These are phyloP conservation scores for Periconia macrospinosa DNA, from an alignment of 2,329 filamentous ascomycete species.

Conservation along the genomic window DNA sequence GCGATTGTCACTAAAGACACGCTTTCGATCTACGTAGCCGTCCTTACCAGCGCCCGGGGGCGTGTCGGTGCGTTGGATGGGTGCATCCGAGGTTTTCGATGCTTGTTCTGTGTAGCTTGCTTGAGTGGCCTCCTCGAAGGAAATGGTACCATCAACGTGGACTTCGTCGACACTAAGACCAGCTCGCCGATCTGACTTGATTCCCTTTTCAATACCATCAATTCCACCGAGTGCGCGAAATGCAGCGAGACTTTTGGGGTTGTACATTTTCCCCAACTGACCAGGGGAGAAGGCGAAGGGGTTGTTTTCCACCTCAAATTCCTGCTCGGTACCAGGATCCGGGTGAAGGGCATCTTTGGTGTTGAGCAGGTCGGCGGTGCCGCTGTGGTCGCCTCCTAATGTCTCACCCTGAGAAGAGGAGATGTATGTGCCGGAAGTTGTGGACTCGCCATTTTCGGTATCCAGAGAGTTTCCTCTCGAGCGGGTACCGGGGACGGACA, in stretches of 20 bases:
- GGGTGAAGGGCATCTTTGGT: slow-evolving; percentile 72
- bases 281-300: slow-evolving; percentile 84
- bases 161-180: slow-evolving; percentile 74
- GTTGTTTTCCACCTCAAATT: slow-evolving; percentile 73
- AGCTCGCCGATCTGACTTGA: slow-evolving; percentile 65
- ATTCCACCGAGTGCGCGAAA: slow-evolving; percentile 77
- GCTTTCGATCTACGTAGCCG: slow-evolving; percentile 64
- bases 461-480: slow-evolving; percentile 69
- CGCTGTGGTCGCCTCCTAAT: slow-evolving; percentile 43
- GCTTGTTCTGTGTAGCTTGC: slow-evolving; percentile 17
- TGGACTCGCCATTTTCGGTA: slow-evolving; percentile 60
- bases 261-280: slow-evolving; percentile 77
- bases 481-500: slow-evolving; percentile 65
- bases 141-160: slow-evolving; percentile 63
- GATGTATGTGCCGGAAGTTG: slow-evolving; percentile 62
- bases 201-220: slow-evolving; percentile 70
- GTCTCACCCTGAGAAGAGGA: slow-evolving; percentile 46
- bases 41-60: slow-evolving; percentile 30
- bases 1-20: slow-evolving; percentile 70
- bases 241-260: slow-evolving; percentile 75
- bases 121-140: slow-evolving; percentile 65
- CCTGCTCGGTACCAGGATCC: slow-evolving; percentile 73
- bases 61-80: slow-evolving; percentile 18
- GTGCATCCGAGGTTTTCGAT: slow-evolving; percentile 16
- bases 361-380: slow-evolving; percentile 59